Evolutionary conservation across 345 rosid genomes (phyloP).

Genomic region (Sisymbrium altissimum): DNA sequence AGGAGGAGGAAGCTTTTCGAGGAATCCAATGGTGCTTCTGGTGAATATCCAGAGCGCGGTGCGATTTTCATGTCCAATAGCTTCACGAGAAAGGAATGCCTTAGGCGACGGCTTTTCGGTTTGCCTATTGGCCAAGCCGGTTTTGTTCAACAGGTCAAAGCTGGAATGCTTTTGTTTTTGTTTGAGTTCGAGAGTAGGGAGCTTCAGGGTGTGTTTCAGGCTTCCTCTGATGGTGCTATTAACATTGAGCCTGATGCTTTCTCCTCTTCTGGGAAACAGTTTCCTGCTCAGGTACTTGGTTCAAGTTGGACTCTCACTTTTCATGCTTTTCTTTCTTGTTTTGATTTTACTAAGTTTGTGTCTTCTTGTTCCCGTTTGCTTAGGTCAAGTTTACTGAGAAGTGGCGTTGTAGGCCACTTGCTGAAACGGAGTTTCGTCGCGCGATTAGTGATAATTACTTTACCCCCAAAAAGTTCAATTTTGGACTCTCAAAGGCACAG

Average conservation of each 20-base stretch:
- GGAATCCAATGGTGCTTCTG: constrained; percentile 23
- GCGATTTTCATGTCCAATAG: constrained; percentile 72
- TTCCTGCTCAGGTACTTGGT: constrained; percentile 75
- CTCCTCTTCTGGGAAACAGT: constrained; percentile 55
- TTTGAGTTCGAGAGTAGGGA: constrained; percentile 61
- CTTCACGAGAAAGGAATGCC: constrained; percentile 48
- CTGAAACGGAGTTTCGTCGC: constrained; percentile 51
- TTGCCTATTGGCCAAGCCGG: constrained; percentile 42
- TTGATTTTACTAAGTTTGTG: not conserved
- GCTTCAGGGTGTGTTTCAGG: constrained; percentile 70
- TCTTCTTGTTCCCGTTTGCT: not conserved
- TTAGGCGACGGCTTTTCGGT: constrained; percentile 48
- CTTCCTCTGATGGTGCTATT: constrained; percentile 52
- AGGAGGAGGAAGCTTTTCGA: constrained; percentile 27
- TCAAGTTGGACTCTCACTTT: not conserved
- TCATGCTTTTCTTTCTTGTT: not conserved
- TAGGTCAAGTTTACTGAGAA: constrained; percentile 50
- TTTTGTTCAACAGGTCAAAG: constrained; percentile 61
- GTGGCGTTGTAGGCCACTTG: constrained; percentile 61
- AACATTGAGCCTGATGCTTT: constrained; percentile 58
- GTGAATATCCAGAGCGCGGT: constrained; percentile 48
- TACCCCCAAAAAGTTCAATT: constrained; percentile 49
- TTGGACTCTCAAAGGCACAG: constrained; percentile 74
- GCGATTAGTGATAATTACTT: constrained; percentile 66
- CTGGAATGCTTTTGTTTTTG: constrained; percentile 69